These are phyloP conservation scores for Trypanosoma scelopori DNA, from an alignment of 208 protist genomes.

Conservation along the genomic window DNA sequence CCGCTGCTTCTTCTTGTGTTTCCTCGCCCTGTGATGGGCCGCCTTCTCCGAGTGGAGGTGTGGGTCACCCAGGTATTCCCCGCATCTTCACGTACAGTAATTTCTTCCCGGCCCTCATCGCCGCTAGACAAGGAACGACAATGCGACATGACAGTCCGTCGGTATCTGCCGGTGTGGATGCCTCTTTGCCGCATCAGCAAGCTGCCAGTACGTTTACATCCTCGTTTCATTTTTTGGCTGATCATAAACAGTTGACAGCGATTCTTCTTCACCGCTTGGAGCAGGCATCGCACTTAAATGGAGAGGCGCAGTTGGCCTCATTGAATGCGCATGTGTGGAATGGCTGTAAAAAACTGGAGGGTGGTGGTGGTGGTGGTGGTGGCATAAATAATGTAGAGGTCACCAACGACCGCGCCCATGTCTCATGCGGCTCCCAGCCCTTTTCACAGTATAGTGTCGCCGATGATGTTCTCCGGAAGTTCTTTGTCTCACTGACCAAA, in stretches of 20 bases:
- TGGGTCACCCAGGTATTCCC: neutral
- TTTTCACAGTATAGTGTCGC: slow-evolving; percentile 72
- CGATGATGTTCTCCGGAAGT: slow-evolving; percentile 81
- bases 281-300: slow-evolving; percentile 58
- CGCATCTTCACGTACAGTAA: slow-evolving; percentile 23
- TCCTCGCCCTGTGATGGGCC: too few species aligned
- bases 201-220: slow-evolving; percentile 72
- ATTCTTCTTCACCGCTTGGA: slow-evolving; percentile 66
- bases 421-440: slow-evolving; percentile 20
- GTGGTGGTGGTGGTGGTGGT: neutral
- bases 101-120: slow-evolving; percentile 22
- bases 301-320: slow-evolving; percentile 50
- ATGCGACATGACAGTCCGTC: neutral
- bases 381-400: neutral
- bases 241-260: slow-evolving; percentile 63
- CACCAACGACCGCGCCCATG: neutral
- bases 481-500: slow-evolving; percentile 81
- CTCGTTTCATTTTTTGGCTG: slow-evolving; percentile 62
- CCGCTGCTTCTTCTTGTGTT: neutral
- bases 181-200: slow-evolving; percentile 34
- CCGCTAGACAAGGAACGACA: slow-evolving; percentile 11
- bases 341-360: slow-evolving; percentile 13
- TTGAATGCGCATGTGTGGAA: slow-evolving; percentile 53
- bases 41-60: neutral
- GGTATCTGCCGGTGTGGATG: neutral